phyloP scores from a whole-genome alignment of 1,139 yeast genomes.

The Casaregolazyma suthepensis region DNA sequence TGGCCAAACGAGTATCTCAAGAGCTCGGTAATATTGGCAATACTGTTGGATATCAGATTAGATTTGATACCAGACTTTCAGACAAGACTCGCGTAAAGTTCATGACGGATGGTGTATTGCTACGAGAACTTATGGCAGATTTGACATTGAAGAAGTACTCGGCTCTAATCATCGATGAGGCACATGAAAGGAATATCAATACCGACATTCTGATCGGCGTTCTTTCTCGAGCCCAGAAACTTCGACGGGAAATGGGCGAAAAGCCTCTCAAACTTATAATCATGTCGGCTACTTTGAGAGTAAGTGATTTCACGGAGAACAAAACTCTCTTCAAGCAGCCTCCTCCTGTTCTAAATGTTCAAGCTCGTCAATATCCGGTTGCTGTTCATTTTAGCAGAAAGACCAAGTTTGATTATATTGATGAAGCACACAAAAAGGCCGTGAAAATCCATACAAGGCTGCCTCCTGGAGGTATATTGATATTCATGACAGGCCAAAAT shows the following conservation, averaged over 20 bases:
- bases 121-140: constrained; percentile 89
- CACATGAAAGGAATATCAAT: constrained; percentile 93
- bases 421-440: constrained; percentile 79
- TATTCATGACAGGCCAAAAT: constrained; percentile 90
- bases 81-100: constrained; percentile 78
- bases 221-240: constrained; percentile 76
- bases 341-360: constrained; percentile 89
- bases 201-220: constrained; percentile 95
- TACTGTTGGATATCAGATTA: constrained; percentile 81
- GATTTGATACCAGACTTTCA: constrained; percentile 75
- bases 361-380: constrained; percentile 93
- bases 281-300: constrained; percentile 96
- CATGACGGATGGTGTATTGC: constrained; percentile 97
- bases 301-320: constrained; percentile 87
- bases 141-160: constrained; percentile 77
- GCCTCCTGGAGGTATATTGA: constrained; percentile 91
- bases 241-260: constrained; percentile 50
- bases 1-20: constrained; percentile 82
- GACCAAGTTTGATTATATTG: constrained; percentile 72
- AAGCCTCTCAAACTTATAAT: constrained; percentile 51
- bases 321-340: constrained; percentile 58
- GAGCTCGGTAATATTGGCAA: constrained; percentile 79
- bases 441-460: constrained; percentile 78
- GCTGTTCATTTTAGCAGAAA: constrained; percentile 82
- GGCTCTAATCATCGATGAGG: constrained; percentile 87